These are phyloP conservation scores for Starmerella apis DNA, from an alignment of 805 yeast species.

Conservation along the genomic window DNA sequence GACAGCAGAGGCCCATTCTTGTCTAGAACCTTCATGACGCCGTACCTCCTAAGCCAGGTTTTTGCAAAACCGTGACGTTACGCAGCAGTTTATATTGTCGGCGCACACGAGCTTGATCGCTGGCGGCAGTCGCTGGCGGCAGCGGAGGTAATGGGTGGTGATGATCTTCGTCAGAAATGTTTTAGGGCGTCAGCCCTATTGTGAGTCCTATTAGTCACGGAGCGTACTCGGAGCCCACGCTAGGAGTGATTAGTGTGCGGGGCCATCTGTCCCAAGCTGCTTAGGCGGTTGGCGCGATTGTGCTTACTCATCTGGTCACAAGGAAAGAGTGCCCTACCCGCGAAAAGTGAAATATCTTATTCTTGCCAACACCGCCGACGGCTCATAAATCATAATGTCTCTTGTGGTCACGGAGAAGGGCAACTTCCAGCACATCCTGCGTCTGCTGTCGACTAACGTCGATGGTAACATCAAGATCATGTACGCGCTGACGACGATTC, in stretches of 20 bases:
- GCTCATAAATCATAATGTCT: slow-evolving; percentile 46
- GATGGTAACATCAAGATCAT: slow-evolving; percentile 99
- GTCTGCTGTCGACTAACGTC: slow-evolving; percentile 99
- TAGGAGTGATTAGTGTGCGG: neutral
- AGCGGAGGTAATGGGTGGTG: too few relatives aligned
- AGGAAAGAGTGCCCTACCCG: slow-evolving; percentile 1
- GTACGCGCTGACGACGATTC: slow-evolving; percentile 99
- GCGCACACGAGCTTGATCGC: neutral
- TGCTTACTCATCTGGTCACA: neutral
- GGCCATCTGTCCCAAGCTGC: neutral
- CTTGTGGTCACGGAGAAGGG: slow-evolving; percentile 98
- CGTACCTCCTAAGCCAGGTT: neutral
- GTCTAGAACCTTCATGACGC: slow-evolving; percentile 36
- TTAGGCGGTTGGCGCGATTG: neutral
- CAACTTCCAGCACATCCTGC: slow-evolving; percentile 99
- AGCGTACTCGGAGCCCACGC: neutral
- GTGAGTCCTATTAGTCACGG: neutral
- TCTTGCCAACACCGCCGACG: slow-evolving; percentile 11
- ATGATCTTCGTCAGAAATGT: too few relatives aligned
- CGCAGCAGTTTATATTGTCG: too few relatives aligned
- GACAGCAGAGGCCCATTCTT: slow-evolving; percentile 51
- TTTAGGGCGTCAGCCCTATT: slow-evolving; percentile 4
- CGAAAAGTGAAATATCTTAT: slow-evolving; percentile 17
- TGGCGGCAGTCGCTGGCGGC: neutral
- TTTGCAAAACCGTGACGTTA: too few relatives aligned